phyloP scores from a whole-genome alignment of 495 filamentous ascomycete genomes.

The Xylaria scruposa region DNA sequence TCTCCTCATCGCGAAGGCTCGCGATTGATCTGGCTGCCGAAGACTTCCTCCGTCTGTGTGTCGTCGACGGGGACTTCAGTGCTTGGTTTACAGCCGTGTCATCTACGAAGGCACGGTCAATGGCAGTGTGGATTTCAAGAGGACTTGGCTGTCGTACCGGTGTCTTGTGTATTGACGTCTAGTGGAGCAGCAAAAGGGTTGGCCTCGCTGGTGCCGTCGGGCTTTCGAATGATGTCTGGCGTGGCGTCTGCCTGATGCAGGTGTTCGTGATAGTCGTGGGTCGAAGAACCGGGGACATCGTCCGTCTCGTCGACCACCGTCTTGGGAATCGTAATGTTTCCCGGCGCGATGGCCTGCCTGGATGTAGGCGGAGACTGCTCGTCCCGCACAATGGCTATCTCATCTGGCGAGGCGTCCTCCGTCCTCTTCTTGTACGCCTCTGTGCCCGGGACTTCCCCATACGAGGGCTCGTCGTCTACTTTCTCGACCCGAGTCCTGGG shows the following conservation, averaged over 20 bases:
- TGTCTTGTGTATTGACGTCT: conserved; percentile 38
- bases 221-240: conserved; percentile 56
- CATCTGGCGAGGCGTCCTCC: conserved; percentile 85
- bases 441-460: conserved; percentile 90
- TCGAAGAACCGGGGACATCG: conserved; percentile 49
- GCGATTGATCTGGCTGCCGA: conserved; percentile 46
- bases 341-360: conserved; percentile 30
- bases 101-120: conserved; percentile 49
- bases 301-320: conserved; percentile 57
- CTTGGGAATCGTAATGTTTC: conserved; percentile 45
- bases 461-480: conserved; percentile 67
- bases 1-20: conserved; percentile 47
- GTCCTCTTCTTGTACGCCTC: conserved; percentile 74
- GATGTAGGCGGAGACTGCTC: conserved; percentile 44
- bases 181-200: conserved; percentile 36
- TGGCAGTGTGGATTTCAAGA: conserved; percentile 43
- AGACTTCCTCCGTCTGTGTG: conserved; percentile 45
- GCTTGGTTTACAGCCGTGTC: conserved; percentile 43
- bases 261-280: conserved; percentile 45
- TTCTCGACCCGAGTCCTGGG: conserved; percentile 86
- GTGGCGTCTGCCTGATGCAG: conserved; percentile 53
- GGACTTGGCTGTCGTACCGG: conserved; percentile 46
- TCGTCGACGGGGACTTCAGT: conserved; percentile 36
- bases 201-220: conserved; percentile 46
- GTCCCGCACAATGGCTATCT: conserved; percentile 60